Evolutionary conservation across 306 rosid species (phyloP).

Genomic region (Corylus americana): DNA sequence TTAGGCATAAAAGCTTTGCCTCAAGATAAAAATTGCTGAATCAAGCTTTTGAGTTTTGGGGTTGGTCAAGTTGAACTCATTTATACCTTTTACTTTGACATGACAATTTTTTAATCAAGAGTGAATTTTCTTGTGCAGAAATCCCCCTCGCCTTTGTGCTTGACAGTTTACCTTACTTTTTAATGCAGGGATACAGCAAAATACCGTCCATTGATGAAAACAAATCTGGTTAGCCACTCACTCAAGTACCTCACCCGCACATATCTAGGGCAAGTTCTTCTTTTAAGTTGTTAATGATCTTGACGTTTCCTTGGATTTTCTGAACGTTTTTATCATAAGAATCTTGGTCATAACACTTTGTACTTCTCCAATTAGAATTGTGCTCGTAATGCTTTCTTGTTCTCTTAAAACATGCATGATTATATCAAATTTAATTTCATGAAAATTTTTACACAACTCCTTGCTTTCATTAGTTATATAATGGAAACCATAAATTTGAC

Average conservation of each 20-base stretch:
- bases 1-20: background rate
- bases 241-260: slow-evolving; percentile 81
- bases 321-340: background rate
- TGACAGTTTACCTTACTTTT: slow-evolving; percentile 22
- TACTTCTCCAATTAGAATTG: background rate
- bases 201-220: slow-evolving; percentile 76
- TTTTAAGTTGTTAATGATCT: slow-evolving; percentile 7
- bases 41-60: background rate
- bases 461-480: background rate
- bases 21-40: background rate
- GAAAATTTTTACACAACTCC: background rate
- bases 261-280: slow-evolving; percentile 76
- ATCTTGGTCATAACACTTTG: background rate
- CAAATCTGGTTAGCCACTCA: slow-evolving; percentile 76
- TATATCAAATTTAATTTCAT: background rate
- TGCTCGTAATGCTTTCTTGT: background rate
- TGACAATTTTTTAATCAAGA: background rate
- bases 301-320: slow-evolving; percentile 13
- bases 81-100: background rate
- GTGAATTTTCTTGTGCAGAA: slow-evolving; percentile 6
- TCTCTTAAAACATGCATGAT: background rate
- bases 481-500: background rate
- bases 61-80: background rate
- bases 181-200: slow-evolving; percentile 78
- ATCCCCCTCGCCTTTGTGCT: slow-evolving; percentile 18